Percentiles rank a stretch among this genome's conserved stretches.
These are phyloP conservation scores for Zoysia japonica DNA, from an alignment of 176 grass and related monocot genomes.

Conservation along the genomic window DNA sequence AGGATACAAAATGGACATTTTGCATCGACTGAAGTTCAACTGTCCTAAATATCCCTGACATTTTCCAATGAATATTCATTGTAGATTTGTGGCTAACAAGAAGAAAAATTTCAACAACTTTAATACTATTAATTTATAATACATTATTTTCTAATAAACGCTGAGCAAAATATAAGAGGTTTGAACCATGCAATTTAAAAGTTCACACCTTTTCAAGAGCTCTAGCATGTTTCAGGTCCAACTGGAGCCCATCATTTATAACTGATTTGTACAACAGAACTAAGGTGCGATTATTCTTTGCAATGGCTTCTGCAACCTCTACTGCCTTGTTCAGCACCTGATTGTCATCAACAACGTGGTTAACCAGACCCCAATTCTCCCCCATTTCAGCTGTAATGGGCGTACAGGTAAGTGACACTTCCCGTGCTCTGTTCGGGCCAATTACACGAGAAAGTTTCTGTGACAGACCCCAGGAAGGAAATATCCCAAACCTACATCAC, in stretches of 20 bases:
- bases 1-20: conserved; percentile 6
- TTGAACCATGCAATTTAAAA: conserved; percentile 11
- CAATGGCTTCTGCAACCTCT: conserved; percentile 62
- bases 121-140: neutral
- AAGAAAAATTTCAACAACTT: neutral
- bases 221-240: conserved; percentile 67
- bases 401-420: conserved; percentile 77
- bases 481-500: conserved; percentile 82
- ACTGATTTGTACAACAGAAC: conserved; percentile 81
- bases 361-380: conserved; percentile 90
- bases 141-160: neutral
- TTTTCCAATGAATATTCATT: neutral
- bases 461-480: conserved; percentile 93
- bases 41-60: neutral
- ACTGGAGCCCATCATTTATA: conserved; percentile 83
- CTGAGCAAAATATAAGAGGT: neutral
- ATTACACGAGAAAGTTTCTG: conserved; percentile 90
- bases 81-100: neutral
- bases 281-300: conserved; percentile 72
- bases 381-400: conserved; percentile 72
- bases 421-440: conserved; percentile 75
- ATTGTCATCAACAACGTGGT: conserved; percentile 67
- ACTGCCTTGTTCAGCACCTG: conserved; percentile 71
- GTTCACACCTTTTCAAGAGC: conserved; percentile 68
- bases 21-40: neutral